Conservation (phyloP, 2,329 filamentous ascomycete species). For the Arachnomyces sp. region DNA sequence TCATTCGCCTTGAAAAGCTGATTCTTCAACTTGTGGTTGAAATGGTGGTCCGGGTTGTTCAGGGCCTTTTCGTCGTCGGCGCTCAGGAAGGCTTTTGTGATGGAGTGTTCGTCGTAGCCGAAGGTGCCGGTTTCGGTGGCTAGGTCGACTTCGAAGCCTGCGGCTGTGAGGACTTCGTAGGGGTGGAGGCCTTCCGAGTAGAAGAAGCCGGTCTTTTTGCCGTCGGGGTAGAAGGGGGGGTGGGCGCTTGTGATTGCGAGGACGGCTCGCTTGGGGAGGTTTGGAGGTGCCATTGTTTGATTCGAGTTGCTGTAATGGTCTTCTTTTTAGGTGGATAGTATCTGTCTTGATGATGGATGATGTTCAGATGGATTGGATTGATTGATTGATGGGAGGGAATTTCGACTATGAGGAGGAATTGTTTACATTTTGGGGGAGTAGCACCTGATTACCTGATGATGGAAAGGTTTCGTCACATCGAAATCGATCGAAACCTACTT, state of each 20-base stretch:
- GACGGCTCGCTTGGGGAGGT: constrained; percentile 14
- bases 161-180: constrained; percentile 15
- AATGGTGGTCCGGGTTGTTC: constrained; percentile 32
- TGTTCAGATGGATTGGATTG: not conserved
- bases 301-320: not conserved
- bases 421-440: no score
- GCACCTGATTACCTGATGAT: no score
- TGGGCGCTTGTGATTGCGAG: constrained; percentile 19
- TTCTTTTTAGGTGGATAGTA: not conserved
- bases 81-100: constrained; percentile 31
- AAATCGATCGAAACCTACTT: no score
- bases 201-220: constrained; percentile 17
- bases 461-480: no score
- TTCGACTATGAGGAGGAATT: no score
- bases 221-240: constrained; percentile 20
- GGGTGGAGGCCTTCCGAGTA: constrained; percentile 14
- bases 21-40: constrained; percentile 38
- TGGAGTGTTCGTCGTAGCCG: constrained; percentile 35
- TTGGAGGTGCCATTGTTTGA: constrained; percentile 6
- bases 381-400: not conserved
- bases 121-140: constrained; percentile 38
- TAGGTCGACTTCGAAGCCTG: constrained; percentile 42
- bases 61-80: constrained; percentile 31
- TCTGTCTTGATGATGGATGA: not conserved
- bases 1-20: constrained; percentile 15